Conservation (phyloP, 2,329 filamentous ascomycete species). For the Ophiosphaerella korrae region DNA sequence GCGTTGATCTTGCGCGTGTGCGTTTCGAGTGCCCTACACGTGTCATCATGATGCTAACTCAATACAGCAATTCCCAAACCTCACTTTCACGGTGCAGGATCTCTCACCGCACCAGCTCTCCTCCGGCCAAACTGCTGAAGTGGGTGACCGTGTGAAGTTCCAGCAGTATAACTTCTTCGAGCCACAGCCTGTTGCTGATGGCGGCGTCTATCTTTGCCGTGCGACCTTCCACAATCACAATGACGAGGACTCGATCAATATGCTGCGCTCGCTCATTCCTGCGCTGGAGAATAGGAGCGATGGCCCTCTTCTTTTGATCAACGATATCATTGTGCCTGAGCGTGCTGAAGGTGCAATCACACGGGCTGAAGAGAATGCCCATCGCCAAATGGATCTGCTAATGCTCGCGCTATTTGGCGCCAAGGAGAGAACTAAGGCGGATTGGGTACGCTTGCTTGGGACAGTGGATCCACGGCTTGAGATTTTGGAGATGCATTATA, state of each 20-base stretch:
- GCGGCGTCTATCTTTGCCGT: conserved; percentile 57
- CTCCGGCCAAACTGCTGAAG: background rate
- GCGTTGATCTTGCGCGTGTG: conserved; percentile 5
- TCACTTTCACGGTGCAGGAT: conserved; percentile 8
- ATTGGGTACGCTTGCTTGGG: background rate
- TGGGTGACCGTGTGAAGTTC: conserved; percentile 24
- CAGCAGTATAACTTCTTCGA: conserved; percentile 61
- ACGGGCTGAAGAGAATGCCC: conserved; percentile 2
- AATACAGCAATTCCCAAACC: background rate
- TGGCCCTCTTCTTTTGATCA: conserved; percentile 7
- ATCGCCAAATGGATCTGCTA: conserved; percentile 4
- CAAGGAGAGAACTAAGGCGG: conserved; percentile 2
- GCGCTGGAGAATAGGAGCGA: conserved; percentile 51
- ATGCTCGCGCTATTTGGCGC: conserved; percentile 5
- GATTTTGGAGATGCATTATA: conserved; percentile 6
- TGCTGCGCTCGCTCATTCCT: conserved; percentile 53
- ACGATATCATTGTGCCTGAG: conserved; percentile 7
- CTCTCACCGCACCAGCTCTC: conserved; percentile 2
- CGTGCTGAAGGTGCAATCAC: conserved; percentile 3
- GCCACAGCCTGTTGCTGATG: conserved; percentile 56
- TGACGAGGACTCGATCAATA: conserved; percentile 47
- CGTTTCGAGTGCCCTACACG: background rate
- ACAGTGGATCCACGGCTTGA: background rate
- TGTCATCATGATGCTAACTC: background rate
- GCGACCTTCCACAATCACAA: conserved; percentile 65